These are phyloP conservation scores for Chaetomium tenue DNA, from an alignment of 495 filamentous ascomycete genomes.

Conservation along the genomic window DNA sequence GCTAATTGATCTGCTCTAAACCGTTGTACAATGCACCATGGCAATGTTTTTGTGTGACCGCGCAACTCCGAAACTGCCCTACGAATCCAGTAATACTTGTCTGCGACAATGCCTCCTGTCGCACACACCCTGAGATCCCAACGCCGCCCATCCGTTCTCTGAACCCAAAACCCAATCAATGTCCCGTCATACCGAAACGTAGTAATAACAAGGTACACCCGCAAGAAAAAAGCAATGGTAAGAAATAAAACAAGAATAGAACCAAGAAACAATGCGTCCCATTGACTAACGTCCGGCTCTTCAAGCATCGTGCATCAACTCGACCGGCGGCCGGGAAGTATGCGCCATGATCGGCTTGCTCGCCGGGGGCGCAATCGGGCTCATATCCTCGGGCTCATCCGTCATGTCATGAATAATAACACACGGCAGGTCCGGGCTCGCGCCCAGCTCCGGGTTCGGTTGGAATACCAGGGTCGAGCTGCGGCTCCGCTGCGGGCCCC, in stretches of 20 bases:
- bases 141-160: constrained; percentile 1
- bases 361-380: constrained; percentile 45
- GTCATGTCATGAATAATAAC: constrained; percentile 91
- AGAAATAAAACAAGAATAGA: neutral
- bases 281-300: neutral
- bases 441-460: constrained; percentile 54
- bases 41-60: constrained; percentile 9
- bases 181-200: neutral
- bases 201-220: neutral
- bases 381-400: constrained; percentile 50
- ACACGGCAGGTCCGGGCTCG: constrained; percentile 74
- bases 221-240: neutral
- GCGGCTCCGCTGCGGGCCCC: constrained; percentile 35
- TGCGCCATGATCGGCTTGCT: constrained; percentile 63
- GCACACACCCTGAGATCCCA: constrained; percentile 7
- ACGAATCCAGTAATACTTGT: neutral
- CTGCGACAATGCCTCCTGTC: neutral
- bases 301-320: constrained; percentile 67
- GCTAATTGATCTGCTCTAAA: neutral
- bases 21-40: constrained; percentile 8
- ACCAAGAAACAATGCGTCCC: neutral
- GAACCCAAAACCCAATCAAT: neutral
- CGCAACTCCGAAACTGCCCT: neutral
- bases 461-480: constrained; percentile 51
- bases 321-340: constrained; percentile 82